A percentile compares a stretch with the other conserved stretches of the same genome.
Evolutionary conservation across 163 green algal genomes (phyloP).

Genomic region (Coccomyxa subellipsoidea): DNA sequence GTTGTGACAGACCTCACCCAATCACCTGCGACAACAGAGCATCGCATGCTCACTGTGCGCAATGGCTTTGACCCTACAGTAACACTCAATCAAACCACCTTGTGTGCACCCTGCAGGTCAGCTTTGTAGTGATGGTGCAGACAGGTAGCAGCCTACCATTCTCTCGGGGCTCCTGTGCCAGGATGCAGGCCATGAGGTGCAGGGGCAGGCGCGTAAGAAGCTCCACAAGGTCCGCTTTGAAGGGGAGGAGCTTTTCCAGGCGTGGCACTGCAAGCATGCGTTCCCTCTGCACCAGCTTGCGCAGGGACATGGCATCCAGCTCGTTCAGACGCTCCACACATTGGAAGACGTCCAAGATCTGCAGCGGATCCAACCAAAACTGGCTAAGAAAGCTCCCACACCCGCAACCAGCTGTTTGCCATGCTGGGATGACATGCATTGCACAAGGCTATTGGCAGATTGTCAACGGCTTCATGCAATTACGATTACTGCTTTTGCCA

Average conservation of each 20-base stretch:
- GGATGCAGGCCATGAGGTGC: slow-evolving; percentile 36
- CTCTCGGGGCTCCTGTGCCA: slow-evolving; percentile 21
- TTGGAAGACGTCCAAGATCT: slow-evolving; percentile 39
- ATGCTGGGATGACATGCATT: too few relatives aligned
- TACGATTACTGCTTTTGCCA: too few relatives aligned
- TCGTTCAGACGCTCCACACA: slow-evolving; percentile 32
- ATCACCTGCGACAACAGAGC: not conserved
- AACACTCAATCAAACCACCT: too few relatives aligned
- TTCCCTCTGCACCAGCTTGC: slow-evolving; percentile 11
- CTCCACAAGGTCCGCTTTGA: not conserved
- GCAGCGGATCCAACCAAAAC: not conserved
- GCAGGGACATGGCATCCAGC: slow-evolving; percentile 1
- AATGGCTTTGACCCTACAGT: too few relatives aligned
- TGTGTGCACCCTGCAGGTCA: too few relatives aligned
- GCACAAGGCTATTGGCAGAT: too few relatives aligned
- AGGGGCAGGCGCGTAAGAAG: slow-evolving; percentile 24
- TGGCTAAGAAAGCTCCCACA: not conserved
- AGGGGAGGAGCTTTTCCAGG: not conserved
- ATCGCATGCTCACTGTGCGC: too few relatives aligned
- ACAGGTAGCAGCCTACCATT: not conserved
- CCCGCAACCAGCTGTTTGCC: not conserved
- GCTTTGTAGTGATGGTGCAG: too few relatives aligned
- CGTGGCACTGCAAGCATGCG: slow-evolving; percentile 4
- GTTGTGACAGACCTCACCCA: not conserved
- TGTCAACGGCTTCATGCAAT: too few relatives aligned